Evolutionary conservation across 768 basidiomycete genomes (phyloP).

Genomic region (Xanthoconium purpureum): DNA sequence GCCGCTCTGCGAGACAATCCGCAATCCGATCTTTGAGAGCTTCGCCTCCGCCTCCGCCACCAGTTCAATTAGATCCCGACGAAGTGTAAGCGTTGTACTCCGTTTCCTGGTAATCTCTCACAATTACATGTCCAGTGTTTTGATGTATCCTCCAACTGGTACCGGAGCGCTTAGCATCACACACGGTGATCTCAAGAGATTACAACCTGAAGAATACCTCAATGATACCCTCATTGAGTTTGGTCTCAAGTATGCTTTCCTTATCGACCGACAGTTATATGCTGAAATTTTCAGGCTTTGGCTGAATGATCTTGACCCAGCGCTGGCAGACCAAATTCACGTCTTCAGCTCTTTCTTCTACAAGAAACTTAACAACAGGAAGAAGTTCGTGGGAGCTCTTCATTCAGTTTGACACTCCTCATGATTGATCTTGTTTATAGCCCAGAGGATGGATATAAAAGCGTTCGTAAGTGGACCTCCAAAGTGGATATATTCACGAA

Average conservation of each 20-base stretch:
- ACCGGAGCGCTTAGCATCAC: conserved; percentile 81
- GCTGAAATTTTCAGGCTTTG: conserved; percentile 52
- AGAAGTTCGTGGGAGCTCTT: conserved; percentile 42
- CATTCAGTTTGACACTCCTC: conserved; percentile 1
- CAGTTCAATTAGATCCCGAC: conserved; percentile 45
- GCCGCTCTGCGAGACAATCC: conserved; percentile 38
- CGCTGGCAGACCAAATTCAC: conserved; percentile 70
- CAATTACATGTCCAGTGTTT: conserved; percentile 45
- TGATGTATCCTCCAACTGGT: conserved; percentile 69
- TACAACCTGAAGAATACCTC: conserved; percentile 79
- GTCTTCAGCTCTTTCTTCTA: conserved; percentile 99
- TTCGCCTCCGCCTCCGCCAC: conserved; percentile 30
- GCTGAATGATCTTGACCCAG: conserved; percentile 60
- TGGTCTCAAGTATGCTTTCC: conserved; percentile 73
- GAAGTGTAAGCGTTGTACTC: conserved; percentile 51
- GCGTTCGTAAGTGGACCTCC: conserved; percentile 91
- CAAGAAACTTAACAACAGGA: conserved; percentile 75
- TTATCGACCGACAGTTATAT: not conserved
- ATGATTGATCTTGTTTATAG: conserved; percentile 30
- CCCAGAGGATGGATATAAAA: conserved; percentile 67
- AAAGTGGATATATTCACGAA: conserved; percentile 87
- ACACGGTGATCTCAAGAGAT: conserved; percentile 67
- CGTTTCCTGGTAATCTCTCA: conserved; percentile 1
- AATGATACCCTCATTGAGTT: conserved; percentile 98
- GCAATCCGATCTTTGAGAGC: conserved; percentile 17